phyloP scores from a whole-genome alignment of 1,284 basidiomycete species.

The Mycena citricolor region DNA sequence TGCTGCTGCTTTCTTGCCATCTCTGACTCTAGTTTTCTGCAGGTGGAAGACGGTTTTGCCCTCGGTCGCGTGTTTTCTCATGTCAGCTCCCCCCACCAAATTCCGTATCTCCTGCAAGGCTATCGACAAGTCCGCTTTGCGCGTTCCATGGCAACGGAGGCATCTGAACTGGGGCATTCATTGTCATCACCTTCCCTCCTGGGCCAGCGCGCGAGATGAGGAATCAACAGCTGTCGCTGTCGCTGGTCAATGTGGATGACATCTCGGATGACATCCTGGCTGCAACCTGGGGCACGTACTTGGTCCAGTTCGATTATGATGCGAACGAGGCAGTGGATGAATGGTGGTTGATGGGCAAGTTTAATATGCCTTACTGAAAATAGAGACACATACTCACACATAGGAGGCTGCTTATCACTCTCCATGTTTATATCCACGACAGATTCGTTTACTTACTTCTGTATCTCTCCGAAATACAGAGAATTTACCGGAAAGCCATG shows the following conservation, averaged over 20 bases:
- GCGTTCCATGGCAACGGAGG: constrained; percentile 16
- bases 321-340: constrained; percentile 27
- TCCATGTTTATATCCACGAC: too few relatives aligned
- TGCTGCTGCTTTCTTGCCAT: too few relatives aligned
- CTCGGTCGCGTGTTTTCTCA: constrained; percentile 22
- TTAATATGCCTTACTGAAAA: too few relatives aligned
- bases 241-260: constrained; percentile 13
- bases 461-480: too few relatives aligned
- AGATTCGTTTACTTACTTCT: too few relatives aligned
- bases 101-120: constrained; percentile 20
- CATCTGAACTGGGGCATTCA: constrained; percentile 11
- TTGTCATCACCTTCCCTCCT: constrained; percentile 14
- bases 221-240: constrained; percentile 16
- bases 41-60: constrained; percentile 25
- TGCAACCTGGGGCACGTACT: constrained; percentile 17
- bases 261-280: constrained; percentile 19
- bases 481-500: too few relatives aligned
- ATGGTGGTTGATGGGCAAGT: constrained; percentile 28
- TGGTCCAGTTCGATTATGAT: constrained; percentile 24
- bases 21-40: too few relatives aligned
- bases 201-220: constrained; percentile 22
- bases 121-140: constrained; percentile 16
- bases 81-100: constrained; percentile 10
- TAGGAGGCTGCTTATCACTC: too few relatives aligned
- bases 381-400: too few relatives aligned